These are phyloP conservation scores for Tulasnella sp. DNA, from an alignment of 768 basidiomycete genomes.

Conservation along the genomic window DNA sequence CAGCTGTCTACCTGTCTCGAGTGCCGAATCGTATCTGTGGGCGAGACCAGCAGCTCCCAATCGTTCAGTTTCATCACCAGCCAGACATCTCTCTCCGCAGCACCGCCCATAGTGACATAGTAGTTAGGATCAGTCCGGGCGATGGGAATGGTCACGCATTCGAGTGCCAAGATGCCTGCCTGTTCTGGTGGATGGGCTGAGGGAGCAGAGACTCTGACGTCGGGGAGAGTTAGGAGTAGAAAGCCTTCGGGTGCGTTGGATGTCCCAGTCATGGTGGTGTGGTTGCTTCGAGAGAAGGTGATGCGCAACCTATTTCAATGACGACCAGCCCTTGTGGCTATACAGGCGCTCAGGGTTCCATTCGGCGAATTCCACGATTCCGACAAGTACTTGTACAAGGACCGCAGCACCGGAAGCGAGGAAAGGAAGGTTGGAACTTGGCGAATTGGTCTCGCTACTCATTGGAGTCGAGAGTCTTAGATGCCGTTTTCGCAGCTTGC, in stretches of 20 bases:
- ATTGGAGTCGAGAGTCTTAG: too few relatives aligned
- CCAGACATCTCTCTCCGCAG: constrained; percentile 46
- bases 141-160: constrained; percentile 46
- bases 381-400: not conserved
- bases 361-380: too few relatives aligned
- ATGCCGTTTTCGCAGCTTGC: too few relatives aligned
- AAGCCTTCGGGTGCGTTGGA: constrained; percentile 33
- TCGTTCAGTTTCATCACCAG: constrained; percentile 49
- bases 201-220: constrained; percentile 34
- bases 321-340: too few relatives aligned
- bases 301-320: not conserved
- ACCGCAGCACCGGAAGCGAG: too few relatives aligned
- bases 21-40: constrained; percentile 38
- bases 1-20: constrained; percentile 22
- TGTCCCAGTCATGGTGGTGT: not conserved
- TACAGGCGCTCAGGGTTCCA: not conserved
- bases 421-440: too few relatives aligned
- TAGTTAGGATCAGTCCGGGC: constrained; percentile 29
- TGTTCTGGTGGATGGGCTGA: constrained; percentile 23
- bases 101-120: constrained; percentile 22
- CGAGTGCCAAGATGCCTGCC: constrained; percentile 41
- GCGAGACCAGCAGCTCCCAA: constrained; percentile 53
- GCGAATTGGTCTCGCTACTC: too few relatives aligned
- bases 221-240: constrained; percentile 42
- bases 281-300: not conserved